Evolutionary conservation across 768 basidiomycete species (phyloP).

Genomic region (Amanita inopinata): DNA sequence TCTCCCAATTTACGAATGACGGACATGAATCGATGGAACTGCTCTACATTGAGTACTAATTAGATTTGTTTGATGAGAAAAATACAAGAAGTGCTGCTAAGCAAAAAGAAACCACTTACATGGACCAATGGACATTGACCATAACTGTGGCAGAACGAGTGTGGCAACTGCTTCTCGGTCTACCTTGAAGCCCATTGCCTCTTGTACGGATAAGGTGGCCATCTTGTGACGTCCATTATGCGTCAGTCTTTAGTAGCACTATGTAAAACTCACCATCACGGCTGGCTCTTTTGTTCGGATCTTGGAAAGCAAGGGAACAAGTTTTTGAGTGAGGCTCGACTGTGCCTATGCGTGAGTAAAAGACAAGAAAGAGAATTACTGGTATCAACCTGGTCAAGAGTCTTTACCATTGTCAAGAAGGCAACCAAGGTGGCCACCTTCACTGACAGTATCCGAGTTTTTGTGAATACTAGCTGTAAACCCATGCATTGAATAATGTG

Average conservation of each 20-base stretch:
- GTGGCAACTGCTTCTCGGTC: conserved; percentile 90
- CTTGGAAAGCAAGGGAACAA: conserved; percentile 89
- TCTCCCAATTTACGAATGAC: conserved; percentile 71
- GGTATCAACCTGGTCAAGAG: conserved; percentile 66
- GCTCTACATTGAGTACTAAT: conserved; percentile 67
- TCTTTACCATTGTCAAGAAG: conserved; percentile 81
- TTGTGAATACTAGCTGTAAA: conserved; percentile 78
- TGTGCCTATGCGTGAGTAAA: conserved; percentile 18
- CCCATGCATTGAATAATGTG: neutral
- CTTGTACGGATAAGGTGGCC: conserved; percentile 84
- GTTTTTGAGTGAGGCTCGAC: conserved; percentile 86
- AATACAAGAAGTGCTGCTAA: neutral
- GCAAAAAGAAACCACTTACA: conserved; percentile 33
- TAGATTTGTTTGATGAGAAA: conserved; percentile 6
- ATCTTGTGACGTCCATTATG: conserved; percentile 35
- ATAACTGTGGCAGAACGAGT: conserved; percentile 82
- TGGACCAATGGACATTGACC: conserved; percentile 97
- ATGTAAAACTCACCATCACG: conserved; percentile 59
- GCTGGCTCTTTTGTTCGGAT: conserved; percentile 95
- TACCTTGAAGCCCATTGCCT: conserved; percentile 92
- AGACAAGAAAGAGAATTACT: neutral
- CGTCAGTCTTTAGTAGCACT: conserved; percentile 1
- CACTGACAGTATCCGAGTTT: conserved; percentile 81
- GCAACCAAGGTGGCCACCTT: conserved; percentile 86
- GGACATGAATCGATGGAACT: conserved; percentile 90